Evolutionary conservation across 106 monocot species (phyloP), one percentile per base, ranked within the genome.

Genomic region (Apostasia ramifera): DNA sequence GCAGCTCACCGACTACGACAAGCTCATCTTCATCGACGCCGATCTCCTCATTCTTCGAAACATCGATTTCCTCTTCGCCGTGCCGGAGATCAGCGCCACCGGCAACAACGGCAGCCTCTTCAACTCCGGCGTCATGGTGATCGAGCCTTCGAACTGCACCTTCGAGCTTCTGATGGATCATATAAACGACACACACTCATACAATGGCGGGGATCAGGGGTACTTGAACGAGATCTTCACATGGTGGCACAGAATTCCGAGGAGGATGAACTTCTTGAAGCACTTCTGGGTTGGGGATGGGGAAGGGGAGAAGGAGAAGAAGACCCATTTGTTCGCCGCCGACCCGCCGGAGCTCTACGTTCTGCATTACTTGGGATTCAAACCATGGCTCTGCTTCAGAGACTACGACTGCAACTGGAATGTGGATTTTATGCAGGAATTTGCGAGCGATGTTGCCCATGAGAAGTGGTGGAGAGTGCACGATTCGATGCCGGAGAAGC

Each of bases 351-450:
- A 79, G 9, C 73, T 91, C 1, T 87, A 82, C 44, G 81, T 87
- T 4, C 74, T 91, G 44, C 91, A 91, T 64, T 91, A 87, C 60
- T 55, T 91, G 51, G 91, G 91, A 4, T 4, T 79, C 37, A 91
- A 91, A 61, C 91, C 91, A 12, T 91, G 91, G 91, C 53, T 84
- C 40, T 87, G 87, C 70, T 91, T 87, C 75, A 65, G 87, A 14
- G 87, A 91, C 56, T 91, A 87, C 5, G 87, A 91, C 56, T 87
- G 91, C 71, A 91, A 91, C 75, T 91, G 87, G 87, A 86, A 91
- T 50, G 79, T 74, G 0, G 77, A 79, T 39, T 58, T 79, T 1
- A 49, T 80, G 55, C 78, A 68, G 63, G 81, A 87, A 55, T 91
- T 91, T 64, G 91, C 91, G 1, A 87, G 91, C 48, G 87, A 91